These are phyloP conservation scores for Coemansia sp. DNA, from an alignment of 192 early-diverging fungal species.

Conservation along the genomic window DNA sequence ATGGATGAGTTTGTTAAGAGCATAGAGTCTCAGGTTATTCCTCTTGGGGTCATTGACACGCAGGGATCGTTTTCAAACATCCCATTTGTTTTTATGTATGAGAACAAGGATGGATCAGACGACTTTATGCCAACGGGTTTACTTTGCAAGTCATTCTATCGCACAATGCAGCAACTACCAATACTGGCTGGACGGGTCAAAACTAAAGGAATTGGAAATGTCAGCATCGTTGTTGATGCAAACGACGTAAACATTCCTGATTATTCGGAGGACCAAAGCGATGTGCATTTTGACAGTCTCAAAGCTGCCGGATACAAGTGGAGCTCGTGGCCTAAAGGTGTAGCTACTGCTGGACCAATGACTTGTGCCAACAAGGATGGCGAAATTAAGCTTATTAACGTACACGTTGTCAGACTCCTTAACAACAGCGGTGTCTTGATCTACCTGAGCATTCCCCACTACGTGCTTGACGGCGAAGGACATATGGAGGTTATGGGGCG, in stretches of 20 bases:
- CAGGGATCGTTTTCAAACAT: constrained; percentile 52
- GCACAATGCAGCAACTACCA: constrained; percentile 27
- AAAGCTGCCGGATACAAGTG: constrained; percentile 26
- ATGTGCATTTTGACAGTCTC: constrained; percentile 27
- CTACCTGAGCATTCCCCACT: constrained; percentile 47
- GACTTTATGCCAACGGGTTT: constrained; percentile 32
- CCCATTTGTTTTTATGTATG: constrained; percentile 49
- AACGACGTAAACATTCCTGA: constrained; percentile 38
- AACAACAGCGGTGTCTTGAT: constrained; percentile 43
- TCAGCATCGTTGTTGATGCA: constrained; percentile 32
- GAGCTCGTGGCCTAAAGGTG: constrained; percentile 41
- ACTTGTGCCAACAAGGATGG: constrained; percentile 17
- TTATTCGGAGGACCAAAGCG: constrained; percentile 27
- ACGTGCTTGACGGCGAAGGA: constrained; percentile 29
- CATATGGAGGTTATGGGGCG: constrained; percentile 41
- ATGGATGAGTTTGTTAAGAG: constrained; percentile 18
- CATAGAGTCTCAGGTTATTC: constrained; percentile 34
- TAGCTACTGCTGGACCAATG: constrained; percentile 41
- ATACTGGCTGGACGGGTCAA: constrained; percentile 31
- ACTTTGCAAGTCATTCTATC: constrained; percentile 31
- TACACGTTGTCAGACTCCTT: constrained; percentile 35
- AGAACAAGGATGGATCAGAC: constrained; percentile 14
- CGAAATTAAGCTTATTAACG: constrained; percentile 46
- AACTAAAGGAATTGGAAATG: constrained; percentile 21
- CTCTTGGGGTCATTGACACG: constrained; percentile 34